These are phyloP conservation scores for Cladophialophora chaetospira DNA, from an alignment of 2,329 filamentous ascomycete species.

Conservation along the genomic window DNA sequence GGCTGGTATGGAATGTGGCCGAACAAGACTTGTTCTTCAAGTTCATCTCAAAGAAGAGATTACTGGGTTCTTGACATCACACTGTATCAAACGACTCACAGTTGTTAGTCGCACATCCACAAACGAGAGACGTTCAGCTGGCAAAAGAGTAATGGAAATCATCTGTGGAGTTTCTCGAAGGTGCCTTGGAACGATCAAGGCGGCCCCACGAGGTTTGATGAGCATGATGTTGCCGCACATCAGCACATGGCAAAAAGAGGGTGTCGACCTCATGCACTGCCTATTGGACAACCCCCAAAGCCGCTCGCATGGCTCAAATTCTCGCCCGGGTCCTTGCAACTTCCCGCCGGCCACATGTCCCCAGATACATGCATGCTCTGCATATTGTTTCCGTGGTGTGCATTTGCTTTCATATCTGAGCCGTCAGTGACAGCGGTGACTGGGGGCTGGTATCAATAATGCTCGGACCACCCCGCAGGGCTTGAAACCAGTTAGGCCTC, in stretches of 20 bases:
- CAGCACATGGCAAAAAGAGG: background rate
- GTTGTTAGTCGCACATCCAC: no score
- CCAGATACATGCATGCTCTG: no score
- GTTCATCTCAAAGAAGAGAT: no score
- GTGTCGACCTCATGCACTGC: background rate
- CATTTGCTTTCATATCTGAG: background rate
- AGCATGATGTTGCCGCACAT: background rate
- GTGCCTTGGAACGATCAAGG: background rate
- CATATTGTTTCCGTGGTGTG: no score
- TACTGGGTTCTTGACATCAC: no score
- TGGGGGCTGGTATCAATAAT: no score
- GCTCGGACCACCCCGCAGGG: background rate
- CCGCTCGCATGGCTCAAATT: background rate
- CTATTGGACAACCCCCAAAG: background rate
- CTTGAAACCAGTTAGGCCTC: background rate
- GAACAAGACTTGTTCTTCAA: background rate
- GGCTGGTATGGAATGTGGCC: background rate
- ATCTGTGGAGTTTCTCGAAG: conserved; percentile 18
- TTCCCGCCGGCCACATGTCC: no score
- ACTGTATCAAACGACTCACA: no score
- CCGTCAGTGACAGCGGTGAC: background rate
- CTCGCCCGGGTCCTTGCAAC: no score
- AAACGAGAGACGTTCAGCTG: no score
- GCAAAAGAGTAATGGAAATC: background rate
- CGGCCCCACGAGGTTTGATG: background rate